A percentile compares a stretch with the other conserved stretches of the same genome.
Conservation (phyloP, 208 protist species). For the Acanthamoeba castellanii region DNA sequence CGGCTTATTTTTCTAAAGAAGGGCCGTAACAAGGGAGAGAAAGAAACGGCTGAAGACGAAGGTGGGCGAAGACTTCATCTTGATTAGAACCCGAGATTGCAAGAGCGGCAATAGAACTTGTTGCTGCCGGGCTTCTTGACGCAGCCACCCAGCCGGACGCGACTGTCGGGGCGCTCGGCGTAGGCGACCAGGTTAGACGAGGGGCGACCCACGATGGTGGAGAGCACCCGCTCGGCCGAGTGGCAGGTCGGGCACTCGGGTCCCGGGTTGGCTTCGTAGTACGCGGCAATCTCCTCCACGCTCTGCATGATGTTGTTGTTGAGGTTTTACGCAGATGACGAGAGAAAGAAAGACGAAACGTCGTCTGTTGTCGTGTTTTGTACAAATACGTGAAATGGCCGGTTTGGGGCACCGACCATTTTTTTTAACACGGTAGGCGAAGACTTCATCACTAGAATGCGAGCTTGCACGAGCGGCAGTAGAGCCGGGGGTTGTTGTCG, state of each 20-base stretch:
- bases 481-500: not conserved
- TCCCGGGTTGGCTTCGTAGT: not conserved
- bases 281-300: not conserved
- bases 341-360: too few relatives aligned
- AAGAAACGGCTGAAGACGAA: too few relatives aligned
- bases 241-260: not conserved
- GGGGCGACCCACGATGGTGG: not conserved
- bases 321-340: too few relatives aligned
- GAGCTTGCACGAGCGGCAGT: not conserved
- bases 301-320: not conserved
- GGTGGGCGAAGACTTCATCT: too few relatives aligned
- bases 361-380: too few relatives aligned
- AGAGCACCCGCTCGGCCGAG: not conserved
- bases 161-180: not conserved
- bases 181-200: not conserved
- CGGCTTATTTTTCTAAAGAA: too few relatives aligned
- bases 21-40: too few relatives aligned
- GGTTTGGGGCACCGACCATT: too few relatives aligned
- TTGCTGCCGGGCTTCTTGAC: not conserved
- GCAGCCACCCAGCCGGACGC: not conserved
- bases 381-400: too few relatives aligned
- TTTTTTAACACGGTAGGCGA: too few relatives aligned
- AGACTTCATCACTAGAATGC: not conserved
- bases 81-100: not conserved
- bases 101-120: not conserved